Percentiles rank a stretch among this genome's conserved stretches.
Evolutionary conservation across 2,329 filamentous ascomycete species (phyloP).

Genomic region (Cercospora citrullina): DNA sequence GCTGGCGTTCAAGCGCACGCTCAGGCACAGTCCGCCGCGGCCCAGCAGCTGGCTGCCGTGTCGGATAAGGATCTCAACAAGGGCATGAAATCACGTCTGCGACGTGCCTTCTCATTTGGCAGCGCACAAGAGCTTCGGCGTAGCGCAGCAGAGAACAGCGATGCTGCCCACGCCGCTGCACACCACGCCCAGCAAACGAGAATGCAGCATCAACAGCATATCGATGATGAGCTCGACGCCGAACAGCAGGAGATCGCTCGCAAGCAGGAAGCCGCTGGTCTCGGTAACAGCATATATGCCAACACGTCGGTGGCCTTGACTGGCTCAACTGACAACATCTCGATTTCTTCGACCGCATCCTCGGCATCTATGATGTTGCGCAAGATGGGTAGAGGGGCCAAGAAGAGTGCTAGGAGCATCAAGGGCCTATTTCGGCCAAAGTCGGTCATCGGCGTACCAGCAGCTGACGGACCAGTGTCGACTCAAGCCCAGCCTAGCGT

Average conservation of each 20-base stretch:
- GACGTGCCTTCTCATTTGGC: conserved; percentile 93
- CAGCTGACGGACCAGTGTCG: conserved; percentile 65
- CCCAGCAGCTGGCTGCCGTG: conserved; percentile 81
- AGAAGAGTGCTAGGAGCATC: conserved; percentile 85
- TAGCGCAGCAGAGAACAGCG: conserved; percentile 65
- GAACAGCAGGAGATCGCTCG: conserved; percentile 90
- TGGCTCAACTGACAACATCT: conserved; percentile 91
- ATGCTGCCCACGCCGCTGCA: conserved; percentile 28
- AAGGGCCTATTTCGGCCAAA: conserved; percentile 95
- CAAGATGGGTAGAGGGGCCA: conserved; percentile 99
- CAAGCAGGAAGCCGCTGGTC: conserved; percentile 86
- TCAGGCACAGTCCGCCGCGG: conserved; percentile 59
- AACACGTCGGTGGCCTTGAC: conserved; percentile 68
- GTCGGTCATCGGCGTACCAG: conserved; percentile 76
- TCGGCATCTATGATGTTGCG: conserved; percentile 92
- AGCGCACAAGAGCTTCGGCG: conserved; percentile 87
- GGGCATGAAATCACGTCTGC: conserved; percentile 82
- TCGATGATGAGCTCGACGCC: conserved; percentile 58
- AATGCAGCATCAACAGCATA: conserved; percentile 35
- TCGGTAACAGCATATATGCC: conserved; percentile 91
- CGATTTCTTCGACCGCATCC: conserved; percentile 84
- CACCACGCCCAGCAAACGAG: conserved; percentile 29
- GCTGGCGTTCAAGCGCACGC: conserved; percentile 23
- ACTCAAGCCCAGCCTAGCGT: conserved; percentile 60
- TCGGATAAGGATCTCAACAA: conserved; percentile 75